Base-by-base conservation (phyloP, 1,284 basidiomycete genomes). In the Rhodotorula mucilaginosa region DNA sequence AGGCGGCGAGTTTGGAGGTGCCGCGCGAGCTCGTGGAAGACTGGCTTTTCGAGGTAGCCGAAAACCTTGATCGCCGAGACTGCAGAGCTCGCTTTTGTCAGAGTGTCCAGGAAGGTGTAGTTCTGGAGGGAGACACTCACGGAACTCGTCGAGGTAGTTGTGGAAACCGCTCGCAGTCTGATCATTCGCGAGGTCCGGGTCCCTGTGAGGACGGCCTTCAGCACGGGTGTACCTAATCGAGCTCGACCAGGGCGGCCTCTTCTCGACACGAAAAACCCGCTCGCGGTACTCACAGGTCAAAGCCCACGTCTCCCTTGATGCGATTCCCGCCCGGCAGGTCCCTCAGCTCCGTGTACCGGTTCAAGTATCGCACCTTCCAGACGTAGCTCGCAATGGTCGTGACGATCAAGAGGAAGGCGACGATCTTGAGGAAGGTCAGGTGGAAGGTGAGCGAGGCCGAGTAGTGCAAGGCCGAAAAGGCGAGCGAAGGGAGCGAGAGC, bases 11-110 rank as follows among this genome's bases (percentile, higher is more conserved):
- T 97, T 81, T 97, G 94, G 26, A 97, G 83, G 82, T 97, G 93
- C 64, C 94, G 85, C 1, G 93, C 93, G 54, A 97, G 86, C 82
- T 97, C 94, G 79, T 97, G 93, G 80, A 97, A 97, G 47, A 93
- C 93, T 0, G 93, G 93, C 82, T 94, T 95, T 82, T 97, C 93
- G 46, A 97, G 84, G 80, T 96, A 97, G 31, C 94, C 95, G 79
- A 97, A 97, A 16, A 97, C 91, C 66, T 93, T 87, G 69, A 97
- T 91, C 7, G 94, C 94, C 75, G 94, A 90, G 59, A 97, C 78
- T 79, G 64, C 5, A 8, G 34, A 19, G 1, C 5, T 31, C 15
- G 16, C 0, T 7, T 12, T 15, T 15, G 49, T 63, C 39, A 71
- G 48, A 13, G 13, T 29, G 12, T 29, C 5, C 7, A 18, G 10